Conservation (phyloP, 2,329 filamentous ascomycete species). For the Penicillium sp. region DNA sequence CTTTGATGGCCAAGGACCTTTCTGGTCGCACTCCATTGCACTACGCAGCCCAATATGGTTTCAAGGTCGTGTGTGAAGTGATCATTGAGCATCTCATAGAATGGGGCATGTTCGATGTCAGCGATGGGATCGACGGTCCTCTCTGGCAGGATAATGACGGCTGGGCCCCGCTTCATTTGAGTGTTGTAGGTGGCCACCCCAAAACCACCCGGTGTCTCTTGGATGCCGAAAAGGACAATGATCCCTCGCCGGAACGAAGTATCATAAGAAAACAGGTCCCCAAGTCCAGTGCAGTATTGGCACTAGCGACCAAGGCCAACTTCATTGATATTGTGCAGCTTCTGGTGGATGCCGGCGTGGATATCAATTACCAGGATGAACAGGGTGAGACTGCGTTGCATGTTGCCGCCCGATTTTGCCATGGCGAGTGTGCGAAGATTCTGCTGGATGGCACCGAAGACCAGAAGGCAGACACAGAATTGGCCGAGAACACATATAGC, state of each 20-base stretch:
- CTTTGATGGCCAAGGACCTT: conserved; percentile 68
- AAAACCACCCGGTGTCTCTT: conserved; percentile 80
- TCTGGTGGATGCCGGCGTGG: conserved; percentile 83
- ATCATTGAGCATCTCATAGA: conserved; percentile 85
- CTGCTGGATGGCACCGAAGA: conserved; percentile 68
- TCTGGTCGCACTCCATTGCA: conserved; percentile 85
- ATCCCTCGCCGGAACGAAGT: conserved; percentile 60
- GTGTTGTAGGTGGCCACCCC: conserved; percentile 86
- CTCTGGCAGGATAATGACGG: conserved; percentile 93
- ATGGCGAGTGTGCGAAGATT: conserved; percentile 74
- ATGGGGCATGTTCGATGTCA: conserved; percentile 83
- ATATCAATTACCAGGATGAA: conserved; percentile 90
- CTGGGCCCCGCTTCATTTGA: conserved; percentile 85
- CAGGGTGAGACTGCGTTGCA: conserved; percentile 90
- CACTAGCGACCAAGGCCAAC: conserved; percentile 84
- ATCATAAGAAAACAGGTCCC: conserved; percentile 68
- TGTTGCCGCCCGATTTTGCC: conserved; percentile 84
- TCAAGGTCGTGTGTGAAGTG: conserved; percentile 83
- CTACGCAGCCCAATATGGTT: conserved; percentile 92
- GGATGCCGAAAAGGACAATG: conserved; percentile 75
- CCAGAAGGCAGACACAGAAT: conserved; percentile 73
- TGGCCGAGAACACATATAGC: conserved; percentile 78
- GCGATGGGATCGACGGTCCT: conserved; percentile 79
- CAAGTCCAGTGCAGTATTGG: conserved; percentile 83
- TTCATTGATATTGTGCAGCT: conserved; percentile 81